phyloP scores from a whole-genome alignment of 176 grass and related monocot species.

The Bonia amplexicaulis region DNA sequence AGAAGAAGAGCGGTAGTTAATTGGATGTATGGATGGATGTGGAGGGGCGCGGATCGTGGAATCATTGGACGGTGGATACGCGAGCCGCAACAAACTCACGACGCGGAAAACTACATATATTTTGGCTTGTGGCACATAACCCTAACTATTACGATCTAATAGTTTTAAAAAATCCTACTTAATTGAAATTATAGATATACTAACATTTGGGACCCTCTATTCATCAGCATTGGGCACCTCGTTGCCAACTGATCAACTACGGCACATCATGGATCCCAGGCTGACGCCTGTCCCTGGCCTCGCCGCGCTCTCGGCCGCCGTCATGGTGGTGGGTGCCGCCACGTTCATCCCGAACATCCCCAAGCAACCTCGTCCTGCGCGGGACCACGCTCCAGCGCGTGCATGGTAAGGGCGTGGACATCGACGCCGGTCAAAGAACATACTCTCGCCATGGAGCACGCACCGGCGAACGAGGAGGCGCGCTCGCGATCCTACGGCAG shows the following conservation, averaged over 20 bases:
- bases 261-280: slow-evolving; percentile 71
- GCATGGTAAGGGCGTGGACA: slow-evolving; percentile 56
- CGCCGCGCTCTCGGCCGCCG: slow-evolving; percentile 46
- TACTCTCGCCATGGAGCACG: slow-evolving; percentile 34
- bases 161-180: no score
- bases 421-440: slow-evolving; percentile 54
- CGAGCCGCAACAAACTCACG: no score
- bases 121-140: no score
- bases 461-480: slow-evolving; percentile 42
- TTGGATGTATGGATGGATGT: no score
- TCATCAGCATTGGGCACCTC: slow-evolving; percentile 58
- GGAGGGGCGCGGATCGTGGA: no score
- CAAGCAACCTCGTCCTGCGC: slow-evolving; percentile 78
- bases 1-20: no score
- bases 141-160: no score
- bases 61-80: no score
- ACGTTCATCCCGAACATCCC: slow-evolving; percentile 69
- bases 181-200: no score
- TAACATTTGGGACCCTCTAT: slow-evolving; percentile 25
- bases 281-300: slow-evolving; percentile 96
- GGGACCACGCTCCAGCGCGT: slow-evolving; percentile 64
- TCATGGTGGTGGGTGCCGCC: slow-evolving; percentile 47
- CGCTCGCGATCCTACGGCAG: slow-evolving; percentile 52
- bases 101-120: no score
- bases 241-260: slow-evolving; percentile 80